Conservation (phyloP, 768 basidiomycete genomes). For the Boletus fagicola region DNA sequence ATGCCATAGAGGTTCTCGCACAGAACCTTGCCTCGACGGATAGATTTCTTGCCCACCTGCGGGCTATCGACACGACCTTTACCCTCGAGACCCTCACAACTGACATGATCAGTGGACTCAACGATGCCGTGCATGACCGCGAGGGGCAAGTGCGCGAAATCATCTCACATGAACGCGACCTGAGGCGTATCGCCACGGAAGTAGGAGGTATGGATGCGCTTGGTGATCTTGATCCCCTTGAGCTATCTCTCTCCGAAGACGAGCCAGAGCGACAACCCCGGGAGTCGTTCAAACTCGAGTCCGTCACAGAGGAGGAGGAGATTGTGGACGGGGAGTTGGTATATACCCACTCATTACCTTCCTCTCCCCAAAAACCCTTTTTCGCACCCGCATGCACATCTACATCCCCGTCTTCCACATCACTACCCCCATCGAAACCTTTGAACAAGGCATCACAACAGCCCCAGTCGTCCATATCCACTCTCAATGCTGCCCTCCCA, state of each 20-base stretch:
- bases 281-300: conserved; percentile 32
- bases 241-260: conserved; percentile 34
- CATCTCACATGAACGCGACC: conserved; percentile 74
- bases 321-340: conserved; percentile 41
- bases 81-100: conserved; percentile 68
- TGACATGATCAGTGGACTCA: conserved; percentile 72
- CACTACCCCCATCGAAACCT: conserved; percentile 32
- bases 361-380: conserved; percentile 56
- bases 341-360: conserved; percentile 39
- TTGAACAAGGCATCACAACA: conserved; percentile 18
- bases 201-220: conserved; percentile 75
- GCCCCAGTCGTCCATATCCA: conserved; percentile 30
- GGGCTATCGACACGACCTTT: conserved; percentile 55
- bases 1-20: conserved; percentile 71
- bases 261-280: conserved; percentile 29
- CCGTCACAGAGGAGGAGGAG: conserved; percentile 42
- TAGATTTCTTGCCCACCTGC: conserved; percentile 70
- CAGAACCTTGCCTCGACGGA: conserved; percentile 76
- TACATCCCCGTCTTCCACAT: conserved; percentile 53
- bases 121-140: conserved; percentile 71
- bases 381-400: conserved; percentile 50
- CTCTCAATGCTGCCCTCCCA: conserved; percentile 42
- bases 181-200: conserved; percentile 73
- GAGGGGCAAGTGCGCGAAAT: conserved; percentile 81
- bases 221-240: conserved; percentile 64